These are phyloP conservation scores for Lathyrus sativus DNA, from an alignment of 306 rosid genomes.

Conservation along the genomic window DNA sequence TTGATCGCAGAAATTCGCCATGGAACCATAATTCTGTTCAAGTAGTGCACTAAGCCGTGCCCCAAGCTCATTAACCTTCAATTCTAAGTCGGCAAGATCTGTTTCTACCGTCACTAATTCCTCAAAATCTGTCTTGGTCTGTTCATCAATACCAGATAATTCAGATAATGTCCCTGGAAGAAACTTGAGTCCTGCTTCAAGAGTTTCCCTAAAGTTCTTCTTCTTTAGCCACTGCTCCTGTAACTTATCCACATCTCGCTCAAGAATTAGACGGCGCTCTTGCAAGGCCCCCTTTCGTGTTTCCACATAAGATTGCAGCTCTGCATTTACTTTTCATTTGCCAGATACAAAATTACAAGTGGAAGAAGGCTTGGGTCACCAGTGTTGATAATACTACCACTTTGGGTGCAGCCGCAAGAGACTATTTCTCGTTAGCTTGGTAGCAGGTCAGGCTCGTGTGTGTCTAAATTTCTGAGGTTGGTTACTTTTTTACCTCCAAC, in stretches of 20 bases:
- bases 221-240: slow-evolving; percentile 71
- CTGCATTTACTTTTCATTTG: slow-evolving; percentile 54
- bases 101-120: slow-evolving; percentile 62
- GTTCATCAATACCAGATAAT: slow-evolving; percentile 56
- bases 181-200: slow-evolving; percentile 46
- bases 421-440: too few species aligned
- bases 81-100: slow-evolving; percentile 58
- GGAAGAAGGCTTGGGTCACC: too few species aligned
- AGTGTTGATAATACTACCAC: too few species aligned
- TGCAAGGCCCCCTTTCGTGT: slow-evolving; percentile 58
- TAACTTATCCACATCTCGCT: slow-evolving; percentile 75
- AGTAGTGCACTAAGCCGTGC: slow-evolving; percentile 60
- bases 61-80: slow-evolving; percentile 57
- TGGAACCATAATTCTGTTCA: slow-evolving; percentile 39
- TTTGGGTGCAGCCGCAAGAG: too few species aligned
- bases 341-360: slow-evolving; percentile 59
- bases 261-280: slow-evolving; percentile 75
- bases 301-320: slow-evolving; percentile 57
- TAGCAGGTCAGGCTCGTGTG: too few species aligned
- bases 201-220: slow-evolving; percentile 59
- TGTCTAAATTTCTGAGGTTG: too few species aligned
- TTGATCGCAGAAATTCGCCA: slow-evolving; percentile 29
- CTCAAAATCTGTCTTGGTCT: slow-evolving; percentile 69
- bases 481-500: too few species aligned
- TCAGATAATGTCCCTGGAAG: slow-evolving; percentile 42